These are phyloP conservation scores for Anthostomella pinea DNA, from an alignment of 2,329 filamentous ascomycete species.

Conservation along the genomic window DNA sequence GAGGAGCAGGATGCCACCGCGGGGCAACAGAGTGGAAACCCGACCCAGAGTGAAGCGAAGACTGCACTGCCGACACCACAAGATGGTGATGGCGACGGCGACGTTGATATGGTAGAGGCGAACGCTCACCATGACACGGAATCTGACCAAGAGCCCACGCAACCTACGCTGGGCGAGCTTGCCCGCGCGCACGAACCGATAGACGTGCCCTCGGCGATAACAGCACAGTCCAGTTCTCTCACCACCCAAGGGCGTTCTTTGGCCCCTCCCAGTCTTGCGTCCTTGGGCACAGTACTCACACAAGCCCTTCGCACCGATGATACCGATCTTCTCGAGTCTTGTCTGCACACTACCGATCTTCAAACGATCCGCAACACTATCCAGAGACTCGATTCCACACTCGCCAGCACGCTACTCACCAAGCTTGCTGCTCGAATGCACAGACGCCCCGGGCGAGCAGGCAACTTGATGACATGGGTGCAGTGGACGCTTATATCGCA, in stretches of 20 bases:
- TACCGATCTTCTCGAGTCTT: slow-evolving; percentile 83
- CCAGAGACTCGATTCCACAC: slow-evolving; percentile 79
- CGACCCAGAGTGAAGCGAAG: no score
- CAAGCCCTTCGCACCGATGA: slow-evolving; percentile 94
- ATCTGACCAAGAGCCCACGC: slow-evolving; percentile 48
- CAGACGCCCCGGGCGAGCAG: slow-evolving; percentile 81
- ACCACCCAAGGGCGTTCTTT: slow-evolving; percentile 46
- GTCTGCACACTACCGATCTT: slow-evolving; percentile 76
- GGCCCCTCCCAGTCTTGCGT: slow-evolving; percentile 68
- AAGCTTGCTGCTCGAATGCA: slow-evolving; percentile 86
- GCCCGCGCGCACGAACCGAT: slow-evolving; percentile 72
- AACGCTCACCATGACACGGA: slow-evolving; percentile 32
- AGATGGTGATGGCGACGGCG: slow-evolving; percentile 22
- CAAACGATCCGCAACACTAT: slow-evolving; percentile 83
- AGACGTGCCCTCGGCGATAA: slow-evolving; percentile 66
- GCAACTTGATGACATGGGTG: slow-evolving; percentile 89
- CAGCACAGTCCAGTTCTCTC: slow-evolving; percentile 40
- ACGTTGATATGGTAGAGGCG: slow-evolving; percentile 30
- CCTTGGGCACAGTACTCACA: slow-evolving; percentile 86
- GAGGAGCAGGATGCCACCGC: slow-evolving; percentile 34
- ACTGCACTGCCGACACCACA: no score
- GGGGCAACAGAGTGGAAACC: no score
- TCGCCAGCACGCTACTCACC: slow-evolving; percentile 75
- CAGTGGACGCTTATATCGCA: slow-evolving; percentile 93
- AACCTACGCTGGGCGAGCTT: slow-evolving; percentile 83